phyloP scores from a whole-genome alignment of 148 eudicot species.

The Gaultheria prostrata region DNA sequence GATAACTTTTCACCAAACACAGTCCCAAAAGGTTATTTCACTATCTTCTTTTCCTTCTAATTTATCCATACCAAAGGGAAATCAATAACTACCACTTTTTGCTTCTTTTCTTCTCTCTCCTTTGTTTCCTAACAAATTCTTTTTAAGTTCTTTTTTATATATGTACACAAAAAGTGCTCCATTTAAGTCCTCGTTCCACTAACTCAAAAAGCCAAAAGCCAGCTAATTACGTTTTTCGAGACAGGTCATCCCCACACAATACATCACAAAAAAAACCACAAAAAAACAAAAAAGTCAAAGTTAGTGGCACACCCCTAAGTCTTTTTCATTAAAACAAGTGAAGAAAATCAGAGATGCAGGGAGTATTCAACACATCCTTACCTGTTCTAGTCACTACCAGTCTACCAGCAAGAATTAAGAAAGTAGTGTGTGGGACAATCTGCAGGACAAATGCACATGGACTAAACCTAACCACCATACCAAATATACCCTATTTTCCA shows the following conservation, averaged over 20 bases:
- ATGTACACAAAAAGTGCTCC: too few relatives aligned
- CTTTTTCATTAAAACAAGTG: not conserved
- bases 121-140: not conserved
- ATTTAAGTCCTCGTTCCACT: too few relatives aligned
- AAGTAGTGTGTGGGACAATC: not conserved
- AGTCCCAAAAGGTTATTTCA: too few relatives aligned
- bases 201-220: too few relatives aligned
- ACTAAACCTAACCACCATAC: slow-evolving; percentile 8
- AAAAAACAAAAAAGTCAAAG: too few relatives aligned
- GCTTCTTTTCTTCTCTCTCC: not conserved
- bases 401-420: not conserved
- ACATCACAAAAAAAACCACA: too few relatives aligned
- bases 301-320: too few relatives aligned
- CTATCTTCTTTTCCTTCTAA: not conserved
- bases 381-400: not conserved
- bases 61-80: not conserved
- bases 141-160: too few relatives aligned
- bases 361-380: not conserved
- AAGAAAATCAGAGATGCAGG: not conserved
- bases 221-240: too few relatives aligned
- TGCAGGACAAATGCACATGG: slow-evolving; percentile 22
- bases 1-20: not conserved
- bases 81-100: not conserved
- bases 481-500: slow-evolving; percentile 4
- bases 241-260: too few relatives aligned